phyloP scores from a whole-genome alignment of 768 basidiomycete genomes.

The Glaciozyma antarctica region DNA sequence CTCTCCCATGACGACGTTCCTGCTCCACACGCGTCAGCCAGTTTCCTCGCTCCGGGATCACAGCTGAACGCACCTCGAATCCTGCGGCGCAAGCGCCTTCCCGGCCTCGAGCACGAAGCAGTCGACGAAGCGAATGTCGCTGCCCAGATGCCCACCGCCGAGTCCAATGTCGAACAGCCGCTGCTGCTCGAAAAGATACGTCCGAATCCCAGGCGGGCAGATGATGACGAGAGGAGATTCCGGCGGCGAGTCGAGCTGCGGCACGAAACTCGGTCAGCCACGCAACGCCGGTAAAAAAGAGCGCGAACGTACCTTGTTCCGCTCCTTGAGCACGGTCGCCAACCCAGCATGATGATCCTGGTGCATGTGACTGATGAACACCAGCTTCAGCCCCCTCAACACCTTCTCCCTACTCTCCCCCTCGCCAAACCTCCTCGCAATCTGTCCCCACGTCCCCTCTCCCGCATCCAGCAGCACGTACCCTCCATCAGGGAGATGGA shows the following conservation, averaged over 20 bases:
- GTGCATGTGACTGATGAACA: conserved; percentile 84
- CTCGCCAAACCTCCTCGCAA: conserved; percentile 63
- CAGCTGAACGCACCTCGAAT: conserved; percentile 8
- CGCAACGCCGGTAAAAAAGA: background rate
- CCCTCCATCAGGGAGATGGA: conserved; percentile 54
- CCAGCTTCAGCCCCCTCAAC: conserved; percentile 60
- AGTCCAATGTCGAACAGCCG: conserved; percentile 66
- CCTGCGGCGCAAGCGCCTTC: conserved; percentile 11
- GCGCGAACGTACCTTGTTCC: conserved; percentile 51
- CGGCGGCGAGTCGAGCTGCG: conserved; percentile 57
- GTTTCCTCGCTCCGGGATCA: background rate
- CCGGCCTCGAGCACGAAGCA: conserved; percentile 19
- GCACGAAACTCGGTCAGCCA: background rate
- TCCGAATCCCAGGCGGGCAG: conserved; percentile 48
- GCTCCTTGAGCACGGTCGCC: conserved; percentile 59
- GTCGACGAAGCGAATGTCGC: conserved; percentile 21
- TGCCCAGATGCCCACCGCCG: conserved; percentile 17
- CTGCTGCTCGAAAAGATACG: conserved; percentile 63
- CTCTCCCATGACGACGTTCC: background rate
- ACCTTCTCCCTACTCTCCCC: conserved; percentile 40
- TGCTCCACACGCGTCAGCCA: background rate
- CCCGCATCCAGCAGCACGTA: conserved; percentile 74
- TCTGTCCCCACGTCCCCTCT: conserved; percentile 87
- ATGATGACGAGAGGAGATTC: conserved; percentile 62
- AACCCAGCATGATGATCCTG: conserved; percentile 87